Base-by-base conservation (phyloP, 179 eudicot genomes). In the Monotropa hypopitys region DNA sequence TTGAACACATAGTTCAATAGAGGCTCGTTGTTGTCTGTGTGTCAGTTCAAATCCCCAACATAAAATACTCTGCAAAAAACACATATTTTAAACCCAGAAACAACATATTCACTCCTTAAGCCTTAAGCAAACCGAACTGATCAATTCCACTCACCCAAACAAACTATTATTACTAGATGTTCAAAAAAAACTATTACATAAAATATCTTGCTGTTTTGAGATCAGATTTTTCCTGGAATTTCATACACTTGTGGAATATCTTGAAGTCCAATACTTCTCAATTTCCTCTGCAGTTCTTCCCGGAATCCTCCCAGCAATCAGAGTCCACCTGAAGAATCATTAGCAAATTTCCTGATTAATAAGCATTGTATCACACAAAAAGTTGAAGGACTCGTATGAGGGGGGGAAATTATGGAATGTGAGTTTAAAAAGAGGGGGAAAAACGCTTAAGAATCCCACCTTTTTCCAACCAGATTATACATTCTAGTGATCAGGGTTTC, bases 251-350 rank as follows among this genome's bases (percentile, higher is more conserved):
- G 84, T 75, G 11, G 81, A 76, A 51, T 38, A 69, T 75, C 81
- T 84, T 38, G 71, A 56, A 74, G 50, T 84, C 89, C 87, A 86
- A 18, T 84, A 86, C 75, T 79, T 81, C 28, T 83, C 81, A 71
- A 86, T 86, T 76, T 86, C 89, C 59, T 84, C 84, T 16, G 89
- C 89, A 32, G 76, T 86, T 79, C 89, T 86, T 76, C 89, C 89
- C 6, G 89, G 89, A 61, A 86, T 86, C 57, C 89, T 82, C n/a
- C 89, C 89, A 49, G 89, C 89, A 80, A 86, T 86, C 33, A 86
- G 62, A 74, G 87, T 70, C 89, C 89, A 86, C 78, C 89, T 86
- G 47, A 20, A 28, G 49, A 28, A 35, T 20, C 66, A 18, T 12
- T 40, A 18, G 38, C 35, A 74, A 50, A 42, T 33, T 33, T 40